Conservation (phyloP, 352 stramenopile species). For the Phytophthora melonis region DNA sequence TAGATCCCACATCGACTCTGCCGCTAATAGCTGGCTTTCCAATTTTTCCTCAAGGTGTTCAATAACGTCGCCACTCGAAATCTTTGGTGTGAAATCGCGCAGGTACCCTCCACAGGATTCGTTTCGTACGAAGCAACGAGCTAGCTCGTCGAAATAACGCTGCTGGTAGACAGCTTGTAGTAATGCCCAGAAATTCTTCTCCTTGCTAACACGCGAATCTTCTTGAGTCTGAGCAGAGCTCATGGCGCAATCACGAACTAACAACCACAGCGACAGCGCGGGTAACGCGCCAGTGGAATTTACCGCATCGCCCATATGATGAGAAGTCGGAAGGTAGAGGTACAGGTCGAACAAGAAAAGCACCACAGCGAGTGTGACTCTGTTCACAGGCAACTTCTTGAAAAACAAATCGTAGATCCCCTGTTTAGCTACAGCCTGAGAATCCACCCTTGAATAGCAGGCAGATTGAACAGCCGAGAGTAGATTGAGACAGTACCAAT, state of each 20-base stretch:
- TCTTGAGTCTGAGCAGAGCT: slow-evolving; percentile 19
- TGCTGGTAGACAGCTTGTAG: slow-evolving; percentile 53
- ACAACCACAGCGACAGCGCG: slow-evolving; percentile 71
- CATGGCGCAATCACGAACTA: slow-evolving; percentile 54
- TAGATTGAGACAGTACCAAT: slow-evolving; percentile 66
- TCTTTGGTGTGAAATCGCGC: slow-evolving; percentile 26
- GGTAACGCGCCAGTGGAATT: slow-evolving; percentile 20
- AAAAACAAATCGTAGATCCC: slow-evolving; percentile 22
- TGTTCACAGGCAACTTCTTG: slow-evolving; percentile 40
- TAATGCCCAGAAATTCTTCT: slow-evolving; percentile 63
- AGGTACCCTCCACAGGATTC: slow-evolving; percentile 58
- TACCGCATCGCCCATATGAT: slow-evolving; percentile 37
- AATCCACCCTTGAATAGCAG: not conserved
- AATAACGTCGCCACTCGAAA: slow-evolving; percentile 1
- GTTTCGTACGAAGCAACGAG: slow-evolving; percentile 47
- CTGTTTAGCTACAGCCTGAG: slow-evolving; percentile 10
- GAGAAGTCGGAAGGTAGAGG: slow-evolving; percentile 73
- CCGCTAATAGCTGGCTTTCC: slow-evolving; percentile 38
- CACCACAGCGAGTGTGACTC: slow-evolving; percentile 55
- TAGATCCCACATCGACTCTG: slow-evolving; percentile 44
- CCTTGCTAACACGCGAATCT: slow-evolving; percentile 33
- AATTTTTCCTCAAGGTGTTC: slow-evolving; percentile 34
- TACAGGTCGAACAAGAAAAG: slow-evolving; percentile 84
- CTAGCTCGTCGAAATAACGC: slow-evolving; percentile 50
- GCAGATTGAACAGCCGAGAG: slow-evolving; percentile 46